phyloP scores from a whole-genome alignment of 176 grass and related monocot genomes.

The Lolium multiflorum region DNA sequence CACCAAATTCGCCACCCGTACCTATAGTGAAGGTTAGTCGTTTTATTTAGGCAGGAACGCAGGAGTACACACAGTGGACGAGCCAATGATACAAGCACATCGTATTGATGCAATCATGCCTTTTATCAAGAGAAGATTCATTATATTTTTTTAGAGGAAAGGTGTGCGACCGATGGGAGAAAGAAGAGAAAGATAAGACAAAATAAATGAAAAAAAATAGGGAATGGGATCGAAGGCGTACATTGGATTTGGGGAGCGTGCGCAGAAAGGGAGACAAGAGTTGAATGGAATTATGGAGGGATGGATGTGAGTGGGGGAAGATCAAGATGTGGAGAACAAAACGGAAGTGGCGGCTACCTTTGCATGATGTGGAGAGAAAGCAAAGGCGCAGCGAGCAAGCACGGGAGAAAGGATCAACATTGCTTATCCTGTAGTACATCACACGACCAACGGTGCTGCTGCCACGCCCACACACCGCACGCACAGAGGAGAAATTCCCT shows the following conservation, averaged over 20 bases:
- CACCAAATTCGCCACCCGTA: background rate
- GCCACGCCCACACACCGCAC: too few species aligned
- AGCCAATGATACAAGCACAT: background rate
- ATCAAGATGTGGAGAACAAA: constrained; percentile 31
- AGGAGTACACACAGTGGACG: too few species aligned
- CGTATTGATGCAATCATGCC: background rate
- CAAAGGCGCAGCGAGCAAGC: background rate
- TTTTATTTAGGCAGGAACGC: background rate
- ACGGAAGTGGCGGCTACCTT: constrained; percentile 29
- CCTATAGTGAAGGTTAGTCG: background rate
- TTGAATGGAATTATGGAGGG: constrained; percentile 18
- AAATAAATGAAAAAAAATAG: background rate
- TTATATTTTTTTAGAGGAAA: background rate
- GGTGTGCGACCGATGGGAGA: background rate
- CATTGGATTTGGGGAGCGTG: constrained; percentile 38
- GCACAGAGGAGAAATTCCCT: too few species aligned
- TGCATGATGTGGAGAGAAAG: constrained; percentile 50
- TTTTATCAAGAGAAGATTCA: background rate
- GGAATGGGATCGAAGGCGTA: background rate
- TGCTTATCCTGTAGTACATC: background rate
- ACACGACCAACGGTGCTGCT: background rate
- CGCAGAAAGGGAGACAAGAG: constrained; percentile 17
- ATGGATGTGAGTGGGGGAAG: constrained; percentile 10
- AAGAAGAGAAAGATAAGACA: background rate
- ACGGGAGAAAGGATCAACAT: background rate